Evolutionary conservation across 495 filamentous ascomycete genomes (phyloP), one percentile per base, ranked within the genome.

Genomic region (Penicillium nucicola): DNA sequence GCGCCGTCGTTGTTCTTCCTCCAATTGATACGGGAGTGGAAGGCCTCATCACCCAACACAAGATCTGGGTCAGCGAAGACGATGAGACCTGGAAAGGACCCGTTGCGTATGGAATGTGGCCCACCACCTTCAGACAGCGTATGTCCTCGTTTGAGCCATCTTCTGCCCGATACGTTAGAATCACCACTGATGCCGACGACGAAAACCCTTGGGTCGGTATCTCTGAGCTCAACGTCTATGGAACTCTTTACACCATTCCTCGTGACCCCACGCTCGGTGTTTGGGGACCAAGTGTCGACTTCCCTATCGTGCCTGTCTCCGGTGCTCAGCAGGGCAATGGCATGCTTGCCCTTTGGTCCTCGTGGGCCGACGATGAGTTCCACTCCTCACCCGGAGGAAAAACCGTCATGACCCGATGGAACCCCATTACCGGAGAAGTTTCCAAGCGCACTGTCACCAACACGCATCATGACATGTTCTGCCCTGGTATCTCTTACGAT

Each of bases 381-480:
- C 57, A 65, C 46, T 66, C 59, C 20, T 58, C 58, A 0, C 55
- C 52, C 3, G 58, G 58, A 11, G 71, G 68, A 4, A 64, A 73
- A 38, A 82, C 78, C 0, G 45, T 30, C 4, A 55, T 50, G 46
- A 45, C 46, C 9, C 40, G 41, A 1, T 55, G 46, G 52, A 46
- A 55, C 42, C 41, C 52, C 25, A 34, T 38, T 6, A 66, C 50
- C 3, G 56, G 60, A 5, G 58, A 48, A 0, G 60, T 77, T 1
- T 66, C 69, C n/a, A 62, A 72, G 33, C 56, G 63, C 17, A 65
- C 56, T 12, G 55, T 81, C 33, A 53, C 55, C 17, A 65, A 83
- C 42, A 83, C 74, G 11, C 49, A 70, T 6, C 78, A 82, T 39
- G 77, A 82, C 53, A 84, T 86, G 79, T 86, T 85, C 55, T 85